Conservation (phyloP, 257 asterid species). For the Solanum ossicruentum region DNA sequence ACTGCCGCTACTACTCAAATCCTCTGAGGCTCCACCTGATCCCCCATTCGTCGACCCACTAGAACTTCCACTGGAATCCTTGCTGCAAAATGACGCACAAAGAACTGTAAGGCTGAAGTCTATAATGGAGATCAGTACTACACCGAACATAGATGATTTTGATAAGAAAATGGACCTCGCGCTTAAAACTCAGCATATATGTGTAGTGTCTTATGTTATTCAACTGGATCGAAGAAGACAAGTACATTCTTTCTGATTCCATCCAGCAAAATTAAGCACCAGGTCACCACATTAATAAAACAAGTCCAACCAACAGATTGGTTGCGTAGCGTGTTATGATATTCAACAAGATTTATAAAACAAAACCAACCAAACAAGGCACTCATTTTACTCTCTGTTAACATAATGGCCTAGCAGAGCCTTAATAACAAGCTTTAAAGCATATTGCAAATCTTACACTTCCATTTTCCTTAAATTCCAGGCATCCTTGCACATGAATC, state of each 20-base stretch:
- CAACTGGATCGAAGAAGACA: not conserved
- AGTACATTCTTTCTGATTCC: not conserved
- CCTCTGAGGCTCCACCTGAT: slow-evolving; percentile 14
- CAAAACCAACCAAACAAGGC: not conserved
- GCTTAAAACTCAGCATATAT: not conserved
- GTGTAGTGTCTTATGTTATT: not conserved
- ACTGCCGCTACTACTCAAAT: slow-evolving; percentile 23
- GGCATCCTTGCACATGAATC: not conserved
- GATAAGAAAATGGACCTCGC: not conserved
- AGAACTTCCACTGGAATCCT: slow-evolving; percentile 15
- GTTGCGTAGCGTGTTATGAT: not conserved
- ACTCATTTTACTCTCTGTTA: not conserved
- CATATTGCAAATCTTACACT: not conserved
- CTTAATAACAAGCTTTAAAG: not conserved
- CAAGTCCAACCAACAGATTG: not conserved
- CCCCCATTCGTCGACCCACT: slow-evolving; percentile 17
- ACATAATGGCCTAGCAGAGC: not conserved
- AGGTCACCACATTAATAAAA: not conserved
- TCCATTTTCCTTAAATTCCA: not conserved
- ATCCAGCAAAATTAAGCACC: not conserved
- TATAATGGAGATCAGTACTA: not conserved
- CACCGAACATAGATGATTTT: not conserved
- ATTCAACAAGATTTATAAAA: not conserved
- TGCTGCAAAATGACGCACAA: slow-evolving; percentile 5
- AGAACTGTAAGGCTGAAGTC: not conserved